Conservation (phyloP, 2,329 filamentous ascomycete species). For the Scedosporium boydii region DNA sequence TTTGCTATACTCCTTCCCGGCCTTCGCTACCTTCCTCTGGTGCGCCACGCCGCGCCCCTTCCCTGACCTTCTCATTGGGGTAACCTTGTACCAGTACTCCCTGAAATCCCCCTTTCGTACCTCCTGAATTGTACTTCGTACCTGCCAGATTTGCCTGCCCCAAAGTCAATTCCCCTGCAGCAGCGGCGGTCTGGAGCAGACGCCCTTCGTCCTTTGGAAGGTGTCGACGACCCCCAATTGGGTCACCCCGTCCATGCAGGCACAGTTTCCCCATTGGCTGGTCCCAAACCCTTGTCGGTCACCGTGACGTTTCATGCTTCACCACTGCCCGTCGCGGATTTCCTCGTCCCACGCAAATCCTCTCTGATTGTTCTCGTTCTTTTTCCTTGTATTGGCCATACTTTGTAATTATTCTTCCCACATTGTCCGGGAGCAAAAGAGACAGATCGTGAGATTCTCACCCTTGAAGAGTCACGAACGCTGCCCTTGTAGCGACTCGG, state of each 20-base stretch:
- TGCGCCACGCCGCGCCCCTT: neutral
- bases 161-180: neutral
- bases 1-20: neutral
- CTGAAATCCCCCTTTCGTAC: neutral
- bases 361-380: slow-evolving; percentile 2
- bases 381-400: neutral
- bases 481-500: neutral
- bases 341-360: slow-evolving; percentile 5
- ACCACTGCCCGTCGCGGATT: slow-evolving; percentile 19
- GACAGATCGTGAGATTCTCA: neutral
- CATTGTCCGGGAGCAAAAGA: neutral
- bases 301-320: slow-evolving; percentile 21
- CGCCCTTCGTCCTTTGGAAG: neutral
- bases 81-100: neutral
- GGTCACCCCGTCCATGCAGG: neutral
- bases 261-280: slow-evolving; percentile 12
- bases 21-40: neutral
- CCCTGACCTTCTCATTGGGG: neutral
- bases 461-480: neutral
- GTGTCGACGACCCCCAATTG: neutral
- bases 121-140: neutral
- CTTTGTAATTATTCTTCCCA: neutral
- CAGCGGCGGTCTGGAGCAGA: neutral
- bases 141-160: neutral
- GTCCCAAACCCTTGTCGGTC: slow-evolving; percentile 12